phyloP scores from a whole-genome alignment of 1,284 basidiomycete species.

The Leccinum proliferum region DNA sequence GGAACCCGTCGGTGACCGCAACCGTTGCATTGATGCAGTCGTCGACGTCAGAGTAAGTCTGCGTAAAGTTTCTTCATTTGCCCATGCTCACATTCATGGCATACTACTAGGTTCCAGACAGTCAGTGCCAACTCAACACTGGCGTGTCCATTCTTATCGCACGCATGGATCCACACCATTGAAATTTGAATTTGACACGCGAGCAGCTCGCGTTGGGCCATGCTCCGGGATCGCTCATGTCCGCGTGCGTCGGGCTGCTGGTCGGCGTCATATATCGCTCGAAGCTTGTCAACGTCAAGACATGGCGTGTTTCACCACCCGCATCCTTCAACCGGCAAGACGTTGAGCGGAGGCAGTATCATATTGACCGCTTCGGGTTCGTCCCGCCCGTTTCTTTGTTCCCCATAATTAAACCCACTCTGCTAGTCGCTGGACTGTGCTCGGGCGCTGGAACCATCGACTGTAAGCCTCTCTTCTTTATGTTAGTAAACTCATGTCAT shows the following conservation, averaged over 20 bases:
- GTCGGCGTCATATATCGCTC: slow-evolving; percentile 77
- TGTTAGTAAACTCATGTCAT: background rate
- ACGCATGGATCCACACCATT: background rate
- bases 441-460: slow-evolving; percentile 84
- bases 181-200: background rate
- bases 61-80: too few relatives aligned
- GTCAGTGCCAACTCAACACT: too few relatives aligned
- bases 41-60: too few relatives aligned
- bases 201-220: slow-evolving; percentile 62
- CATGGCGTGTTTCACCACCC: slow-evolving; percentile 68
- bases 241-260: slow-evolving; percentile 59
- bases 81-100: too few relatives aligned
- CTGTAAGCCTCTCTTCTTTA: slow-evolving; percentile 46
- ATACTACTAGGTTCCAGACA: too few relatives aligned
- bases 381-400: slow-evolving; percentile 18
- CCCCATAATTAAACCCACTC: slow-evolving; percentile 5
- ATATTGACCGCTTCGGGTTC: slow-evolving; percentile 85
- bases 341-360: slow-evolving; percentile 73
- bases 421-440: slow-evolving; percentile 74
- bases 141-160: background rate
- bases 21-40: too few relatives aligned
- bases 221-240: slow-evolving; percentile 57
- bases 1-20: too few relatives aligned
- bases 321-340: slow-evolving; percentile 62
- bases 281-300: slow-evolving; percentile 69